Base-by-base conservation (phyloP, 1,284 basidiomycete species). In the Anthracocystis walkeri region DNA sequence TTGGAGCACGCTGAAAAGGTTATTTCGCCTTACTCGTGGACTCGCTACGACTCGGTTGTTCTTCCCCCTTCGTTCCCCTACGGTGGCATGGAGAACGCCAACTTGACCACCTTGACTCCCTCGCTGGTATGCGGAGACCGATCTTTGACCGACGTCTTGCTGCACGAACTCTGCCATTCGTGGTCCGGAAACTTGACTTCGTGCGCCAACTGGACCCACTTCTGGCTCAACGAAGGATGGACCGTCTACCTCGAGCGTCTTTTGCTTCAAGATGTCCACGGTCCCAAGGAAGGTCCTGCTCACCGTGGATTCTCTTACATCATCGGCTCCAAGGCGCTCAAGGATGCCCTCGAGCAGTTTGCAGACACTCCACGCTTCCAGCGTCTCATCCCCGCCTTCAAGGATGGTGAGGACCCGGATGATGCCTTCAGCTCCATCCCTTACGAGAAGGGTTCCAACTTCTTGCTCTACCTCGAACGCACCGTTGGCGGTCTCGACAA, bases 191-290 rank as follows among this genome's bases (percentile, higher is more conserved):
- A 85, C 61, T 54, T 83, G 16, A 84, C 79, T 11, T 81, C 80
- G 25, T 84, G 81, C 46, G 80, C 80, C 53, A 80, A 83, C 63
- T 85, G 83, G 83, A 75, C 69, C 61, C 78, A 78, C 41, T 83
- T 85, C 66, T 85, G 80, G 85, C 78, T 85, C 40, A 85, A 86
- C 65, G 80, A 87, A 84, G 88, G 94, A 38, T 97, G 93, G 92
- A 97, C 95, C 35, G 95, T 93, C 0, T 97, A 95, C 84, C 91
- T 94, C 53, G 96, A 99, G 86, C 90, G 95, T 23, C 87, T 97
- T 10, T 88, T 97, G 40, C 90, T 92, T 44, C 88, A 91, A 75
- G 87, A 88, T 55, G 87, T 96, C 1, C 90, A 95, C 82, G 81
- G 78, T 7, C 90, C 91, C 0, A 64, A 80, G 38, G 69, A 81